Percentiles rank a stretch among this genome's conserved stretches.
These are phyloP conservation scores for Betula pendula DNA, from an alignment of 306 rosid species.

Conservation along the genomic window DNA sequence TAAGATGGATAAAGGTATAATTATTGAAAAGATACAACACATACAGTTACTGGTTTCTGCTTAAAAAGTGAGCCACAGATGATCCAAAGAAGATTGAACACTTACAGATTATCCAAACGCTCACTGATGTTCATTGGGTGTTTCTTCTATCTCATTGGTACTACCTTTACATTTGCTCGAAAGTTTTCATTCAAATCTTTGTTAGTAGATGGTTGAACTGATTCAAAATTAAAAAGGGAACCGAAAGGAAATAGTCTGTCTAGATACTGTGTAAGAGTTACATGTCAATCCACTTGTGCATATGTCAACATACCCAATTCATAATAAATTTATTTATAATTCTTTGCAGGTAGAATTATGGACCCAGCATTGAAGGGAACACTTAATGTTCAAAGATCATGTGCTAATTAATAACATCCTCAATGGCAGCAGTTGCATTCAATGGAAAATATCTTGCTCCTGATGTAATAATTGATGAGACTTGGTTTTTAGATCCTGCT, in stretches of 20 bases:
- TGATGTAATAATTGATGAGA: constrained; percentile 30
- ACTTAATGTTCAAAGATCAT: constrained; percentile 30
- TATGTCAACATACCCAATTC: not conserved
- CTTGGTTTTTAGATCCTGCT: constrained; percentile 25
- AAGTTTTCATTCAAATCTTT: not conserved
- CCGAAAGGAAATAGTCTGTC: not conserved
- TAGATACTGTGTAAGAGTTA: not conserved
- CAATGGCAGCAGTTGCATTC: constrained; percentile 1
- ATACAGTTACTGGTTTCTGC: not conserved
- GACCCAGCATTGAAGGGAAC: constrained; percentile 42
- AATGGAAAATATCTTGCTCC: constrained; percentile 17
- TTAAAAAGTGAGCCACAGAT: constrained; percentile 3
- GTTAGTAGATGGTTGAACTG: not conserved
- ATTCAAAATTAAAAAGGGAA: not conserved
- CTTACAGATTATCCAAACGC: constrained; percentile 6
- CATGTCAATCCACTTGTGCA: not conserved
- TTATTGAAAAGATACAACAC: not conserved
- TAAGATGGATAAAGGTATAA: not conserved
- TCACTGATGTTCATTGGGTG: not conserved
- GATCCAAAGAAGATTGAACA: constrained; percentile 33
- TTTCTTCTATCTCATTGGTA: not conserved
- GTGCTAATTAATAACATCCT: constrained; percentile 34
- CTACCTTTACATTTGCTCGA: not conserved
- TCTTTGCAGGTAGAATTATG: constrained; percentile 24
- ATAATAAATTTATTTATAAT: not conserved